Base-by-base conservation (phyloP, 2,329 filamentous ascomycete species). In the Xylariaceae sp. region DNA sequence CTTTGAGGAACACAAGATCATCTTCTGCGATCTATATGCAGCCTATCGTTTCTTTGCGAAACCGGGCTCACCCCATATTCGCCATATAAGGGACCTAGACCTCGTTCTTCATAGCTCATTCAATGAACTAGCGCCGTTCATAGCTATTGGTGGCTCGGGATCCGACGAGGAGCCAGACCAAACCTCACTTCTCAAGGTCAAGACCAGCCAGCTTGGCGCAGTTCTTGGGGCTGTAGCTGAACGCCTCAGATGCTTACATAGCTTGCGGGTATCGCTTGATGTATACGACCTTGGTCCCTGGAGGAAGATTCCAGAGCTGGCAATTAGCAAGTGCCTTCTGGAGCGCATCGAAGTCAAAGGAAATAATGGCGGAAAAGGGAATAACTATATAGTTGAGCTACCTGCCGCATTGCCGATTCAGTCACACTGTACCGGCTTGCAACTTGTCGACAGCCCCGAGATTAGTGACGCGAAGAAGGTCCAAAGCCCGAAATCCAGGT, bases 21-120 rank as follows among this genome's bases (percentile, higher is more conserved):
- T 62, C 19, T 60, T 63, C 47, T 63, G 60, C 50, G 58, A 62
- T 20, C 27, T 62, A 14, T 55, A 55, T 47, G 55, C 60, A 3
- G 56, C 57, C 3, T 51, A 63, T 17, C 52, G 53, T 22, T 63
- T 64, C 44, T 54, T 64, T 40, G 55, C 57, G 27, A 50, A 52
- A 20, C 44, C 45, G 11, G 53, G 54, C n/a, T 56, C 60, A 16
- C 50, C 55, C 10, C 53, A 55, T 33, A 37, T 55, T 16, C 38
- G 42, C 6, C 50, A 55, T 42, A 50, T 64, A 5, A 58, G 62
- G 11, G 40, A 59, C 21, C 47, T 64, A 2, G 62, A 64, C 23
- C 39, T 64, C 6, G 59, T 57, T 4, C 52, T 64, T 22, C 55
- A 48, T 39, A 45, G 60, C 16, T 47, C 56, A 1, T 59, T 56